phyloP scores from a whole-genome alignment of 208 protist genomes.

The Wallacemonas rigidus region DNA sequence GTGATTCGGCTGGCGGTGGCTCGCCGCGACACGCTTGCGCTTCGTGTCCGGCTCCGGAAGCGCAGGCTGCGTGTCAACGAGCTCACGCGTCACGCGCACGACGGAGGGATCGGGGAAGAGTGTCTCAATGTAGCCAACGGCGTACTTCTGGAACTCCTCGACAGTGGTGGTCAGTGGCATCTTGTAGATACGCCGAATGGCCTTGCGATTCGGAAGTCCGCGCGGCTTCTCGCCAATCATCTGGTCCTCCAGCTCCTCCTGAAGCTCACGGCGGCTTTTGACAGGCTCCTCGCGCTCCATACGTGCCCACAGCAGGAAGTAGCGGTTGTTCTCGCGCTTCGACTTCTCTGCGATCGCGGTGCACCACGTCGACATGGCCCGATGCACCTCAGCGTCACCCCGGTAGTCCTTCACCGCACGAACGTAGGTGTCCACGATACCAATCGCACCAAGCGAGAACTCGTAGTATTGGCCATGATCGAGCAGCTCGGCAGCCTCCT shows the following conservation, averaged over 20 bases:
- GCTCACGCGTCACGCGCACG: slow-evolving; percentile 65
- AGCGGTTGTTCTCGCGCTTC: slow-evolving; percentile 55
- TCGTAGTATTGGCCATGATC: slow-evolving; percentile 87
- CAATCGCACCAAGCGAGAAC: slow-evolving; percentile 64
- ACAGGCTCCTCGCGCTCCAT: slow-evolving; percentile 70
- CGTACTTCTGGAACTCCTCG: slow-evolving; percentile 66
- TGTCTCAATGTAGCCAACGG: slow-evolving; percentile 53
- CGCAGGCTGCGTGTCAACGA: slow-evolving; percentile 66
- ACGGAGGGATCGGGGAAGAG: slow-evolving; percentile 66
- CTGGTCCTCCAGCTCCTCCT: slow-evolving; percentile 39
- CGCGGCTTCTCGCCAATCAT: slow-evolving; percentile 54
- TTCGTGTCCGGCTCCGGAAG: slow-evolving; percentile 66
- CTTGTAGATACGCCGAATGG: slow-evolving; percentile 86
- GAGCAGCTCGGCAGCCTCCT: slow-evolving; percentile 78
- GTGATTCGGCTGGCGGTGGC: slow-evolving; percentile 66
- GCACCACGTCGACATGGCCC: slow-evolving; percentile 78
- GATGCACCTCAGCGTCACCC: slow-evolving; percentile 52
- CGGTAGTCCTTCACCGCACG: slow-evolving; percentile 62
- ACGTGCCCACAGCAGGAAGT: slow-evolving; percentile 84
- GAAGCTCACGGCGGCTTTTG: slow-evolving; percentile 34
- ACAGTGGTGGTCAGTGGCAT: slow-evolving; percentile 57
- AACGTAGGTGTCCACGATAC: slow-evolving; percentile 70
- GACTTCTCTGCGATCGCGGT: slow-evolving; percentile 50
- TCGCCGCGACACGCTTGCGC: slow-evolving; percentile 56
- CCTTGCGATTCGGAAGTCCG: slow-evolving; percentile 46